Evolutionary conservation across 1,284 basidiomycete genomes (phyloP), one percentile per base, ranked within the genome.

Genomic region (Cyathus olla): DNA sequence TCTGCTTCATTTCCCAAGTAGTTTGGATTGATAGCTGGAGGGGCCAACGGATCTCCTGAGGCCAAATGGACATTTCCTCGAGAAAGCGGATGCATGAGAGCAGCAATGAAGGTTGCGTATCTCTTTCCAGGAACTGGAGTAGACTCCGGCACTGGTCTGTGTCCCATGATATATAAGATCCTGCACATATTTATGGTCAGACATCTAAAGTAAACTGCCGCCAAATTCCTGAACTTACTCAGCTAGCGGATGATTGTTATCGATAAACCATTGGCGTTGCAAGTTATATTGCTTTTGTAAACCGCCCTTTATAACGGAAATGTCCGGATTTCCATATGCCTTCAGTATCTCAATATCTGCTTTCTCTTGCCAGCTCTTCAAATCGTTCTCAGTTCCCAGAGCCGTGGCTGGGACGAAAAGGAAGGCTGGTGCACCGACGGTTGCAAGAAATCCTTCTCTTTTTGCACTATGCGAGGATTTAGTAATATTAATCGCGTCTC

Each of bases 1-100:
- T 85, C 84, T 47, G 64, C 60, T 44, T 73, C 68, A 53, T 80
- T 70, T n/a, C 69, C 73, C 60, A 85, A 79, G 61, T 80, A 79
- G 26, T 75, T 72, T 39, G 80, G 80, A 56, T 86, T 78, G 26
- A 86, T 75, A 35, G 73, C 63, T 1, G 85, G 83, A 56, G 80
- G 73, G 3, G 70, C 74, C 9, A 71, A 63, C 0, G 83, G 82
- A 65, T 84, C 73, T 5, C 67, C 40, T 2, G 79, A 79, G 4
- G 72, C 69, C 46, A 82, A 76, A 60, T 81, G 79, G 9, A 70
- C 66, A 0, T 69, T 66, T 22, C 68, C 69, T 11, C 67, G 56
- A 21, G 65, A 58, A 49, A 71, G 54, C 1, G 63, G 63, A 53
- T 71, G 71, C 35, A 62, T 53, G 17, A 65, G 48, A 13, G 54